Conservation (phyloP, 345 rosid genomes). For the Syzygium oleosum region DNA sequence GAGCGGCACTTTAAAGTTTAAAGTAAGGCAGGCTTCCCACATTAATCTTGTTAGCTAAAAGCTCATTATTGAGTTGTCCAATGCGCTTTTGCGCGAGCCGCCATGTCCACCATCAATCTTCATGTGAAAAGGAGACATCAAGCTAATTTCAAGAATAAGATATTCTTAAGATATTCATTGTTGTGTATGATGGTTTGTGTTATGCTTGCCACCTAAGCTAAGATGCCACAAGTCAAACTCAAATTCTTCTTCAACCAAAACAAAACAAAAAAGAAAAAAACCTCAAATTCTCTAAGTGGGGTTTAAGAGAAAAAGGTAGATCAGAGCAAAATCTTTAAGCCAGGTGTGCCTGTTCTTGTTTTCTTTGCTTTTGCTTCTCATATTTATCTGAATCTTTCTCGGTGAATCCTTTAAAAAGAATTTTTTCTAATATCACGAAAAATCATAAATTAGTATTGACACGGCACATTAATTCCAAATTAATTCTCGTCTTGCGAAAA, state of each 20-base stretch:
- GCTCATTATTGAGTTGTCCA: neutral
- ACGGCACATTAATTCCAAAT: neutral
- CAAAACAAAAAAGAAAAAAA: too few species aligned
- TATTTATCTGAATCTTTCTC: neutral
- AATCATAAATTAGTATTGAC: neutral
- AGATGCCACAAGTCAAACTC: neutral
- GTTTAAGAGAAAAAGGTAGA: neutral
- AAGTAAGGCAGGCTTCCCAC: neutral
- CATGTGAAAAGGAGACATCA: neutral
- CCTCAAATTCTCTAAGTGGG: neutral
- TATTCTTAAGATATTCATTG: neutral
- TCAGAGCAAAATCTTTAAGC: neutral
- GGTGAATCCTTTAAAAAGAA: neutral
- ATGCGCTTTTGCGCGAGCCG: neutral
- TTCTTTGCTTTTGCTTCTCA: neutral
- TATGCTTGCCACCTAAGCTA: neutral
- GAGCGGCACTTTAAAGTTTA: neutral
- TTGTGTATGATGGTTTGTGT: neutral
- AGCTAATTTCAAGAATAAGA: neutral
- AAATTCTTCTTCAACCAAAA: neutral
- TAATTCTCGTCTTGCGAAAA: neutral
- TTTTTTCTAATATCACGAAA: neutral
- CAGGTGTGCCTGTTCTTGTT: neutral
- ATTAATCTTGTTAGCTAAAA: neutral
- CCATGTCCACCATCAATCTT: neutral